phyloP scores from a whole-genome alignment of 2,329 filamentous ascomycete genomes.

The Colletotrichum shisoi region DNA sequence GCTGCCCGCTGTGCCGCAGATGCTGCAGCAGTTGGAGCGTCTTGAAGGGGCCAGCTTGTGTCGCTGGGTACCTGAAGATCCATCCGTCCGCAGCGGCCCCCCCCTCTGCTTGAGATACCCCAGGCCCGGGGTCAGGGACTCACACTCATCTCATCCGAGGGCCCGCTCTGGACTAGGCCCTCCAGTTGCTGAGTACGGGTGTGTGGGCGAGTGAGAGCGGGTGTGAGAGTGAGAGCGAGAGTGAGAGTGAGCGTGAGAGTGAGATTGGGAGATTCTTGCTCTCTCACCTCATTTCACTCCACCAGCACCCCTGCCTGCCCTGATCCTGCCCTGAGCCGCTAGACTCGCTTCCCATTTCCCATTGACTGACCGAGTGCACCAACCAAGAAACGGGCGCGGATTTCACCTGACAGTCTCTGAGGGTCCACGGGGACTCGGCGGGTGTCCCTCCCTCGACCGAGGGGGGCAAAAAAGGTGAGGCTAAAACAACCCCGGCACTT shows the following conservation, averaged over 20 bases:
- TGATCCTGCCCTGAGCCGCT: neutral
- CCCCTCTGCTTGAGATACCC: neutral
- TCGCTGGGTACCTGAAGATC: constrained; percentile 20
- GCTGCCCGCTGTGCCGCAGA: too few relatives aligned
- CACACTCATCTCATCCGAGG: neutral
- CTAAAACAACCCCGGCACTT: constrained; percentile 27
- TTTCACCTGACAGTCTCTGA: neutral
- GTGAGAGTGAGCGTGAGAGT: neutral
- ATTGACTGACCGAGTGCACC: constrained; percentile 3
- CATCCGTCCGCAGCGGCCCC: neutral
- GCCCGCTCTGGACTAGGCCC: neutral
- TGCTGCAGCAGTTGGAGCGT: constrained; percentile 1
- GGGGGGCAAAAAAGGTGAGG: neutral
- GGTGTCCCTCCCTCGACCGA: constrained; percentile 8
- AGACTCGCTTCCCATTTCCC: constrained; percentile 11
- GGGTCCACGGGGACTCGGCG: neutral
- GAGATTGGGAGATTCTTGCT: neutral
- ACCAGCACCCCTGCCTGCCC: constrained; percentile 1
- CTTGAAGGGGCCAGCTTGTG: constrained; percentile 11
- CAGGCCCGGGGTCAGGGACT: neutral
- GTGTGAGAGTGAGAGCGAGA: neutral
- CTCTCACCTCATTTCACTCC: constrained; percentile 6
- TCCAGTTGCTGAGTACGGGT: neutral
- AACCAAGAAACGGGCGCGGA: too few relatives aligned
- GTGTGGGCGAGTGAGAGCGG: neutral